Percentiles rank a stretch among this genome's conserved stretches.
Evolutionary conservation across 2,329 filamentous ascomycete species (phyloP).

Genomic region (Cucurbitaria berberidis): DNA sequence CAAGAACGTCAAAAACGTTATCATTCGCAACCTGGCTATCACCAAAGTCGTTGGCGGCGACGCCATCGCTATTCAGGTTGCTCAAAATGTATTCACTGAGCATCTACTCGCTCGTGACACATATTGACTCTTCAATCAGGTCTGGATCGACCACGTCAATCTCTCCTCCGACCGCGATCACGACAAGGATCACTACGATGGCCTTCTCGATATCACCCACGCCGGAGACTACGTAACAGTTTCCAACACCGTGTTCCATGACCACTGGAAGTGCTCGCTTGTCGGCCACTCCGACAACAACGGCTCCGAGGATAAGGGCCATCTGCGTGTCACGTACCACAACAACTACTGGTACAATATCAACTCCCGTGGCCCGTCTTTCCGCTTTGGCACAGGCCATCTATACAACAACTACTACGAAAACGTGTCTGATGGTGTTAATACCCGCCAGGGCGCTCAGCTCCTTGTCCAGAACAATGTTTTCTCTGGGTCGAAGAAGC

Average conservation of each 20-base stretch:
- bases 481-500: conserved; percentile 42
- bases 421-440: conserved; percentile 48
- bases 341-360: conserved; percentile 71
- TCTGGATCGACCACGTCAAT: conserved; percentile 73
- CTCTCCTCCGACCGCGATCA: conserved; percentile 64
- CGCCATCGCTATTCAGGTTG: conserved; percentile 57
- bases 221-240: conserved; percentile 67
- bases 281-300: conserved; percentile 68
- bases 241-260: conserved; percentile 59
- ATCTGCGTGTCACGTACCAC: conserved; percentile 68
- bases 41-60: conserved; percentile 59
- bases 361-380: conserved; percentile 66
- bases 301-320: conserved; percentile 63
- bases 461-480: conserved; percentile 53
- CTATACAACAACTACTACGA: conserved; percentile 61
- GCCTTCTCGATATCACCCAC: conserved; percentile 69
- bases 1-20: conserved; percentile 59
- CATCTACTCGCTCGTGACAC: background rate
- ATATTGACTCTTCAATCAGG: conserved; percentile 31
- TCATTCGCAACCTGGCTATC: conserved; percentile 63
- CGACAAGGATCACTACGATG: conserved; percentile 74
- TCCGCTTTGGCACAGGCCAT: conserved; percentile 72
- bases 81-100: conserved; percentile 50
- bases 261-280: conserved; percentile 66
- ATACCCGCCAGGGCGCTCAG: conserved; percentile 52